Conservation (phyloP, 345 rosid species). For the Microcos paniculata region DNA sequence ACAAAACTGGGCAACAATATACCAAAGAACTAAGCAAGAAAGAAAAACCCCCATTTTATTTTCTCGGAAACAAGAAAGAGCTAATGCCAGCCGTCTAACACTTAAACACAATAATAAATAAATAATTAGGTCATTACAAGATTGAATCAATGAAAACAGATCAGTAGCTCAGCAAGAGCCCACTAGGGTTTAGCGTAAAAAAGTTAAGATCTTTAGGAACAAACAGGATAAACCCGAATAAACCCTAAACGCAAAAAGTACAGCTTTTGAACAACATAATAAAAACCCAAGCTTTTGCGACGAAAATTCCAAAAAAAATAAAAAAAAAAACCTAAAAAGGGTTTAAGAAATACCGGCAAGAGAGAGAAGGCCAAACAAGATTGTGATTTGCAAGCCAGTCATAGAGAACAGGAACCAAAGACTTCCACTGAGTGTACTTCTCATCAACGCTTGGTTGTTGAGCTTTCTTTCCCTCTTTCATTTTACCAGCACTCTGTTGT, state of each 20-base stretch:
- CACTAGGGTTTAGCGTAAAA: neutral
- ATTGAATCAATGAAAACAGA: neutral
- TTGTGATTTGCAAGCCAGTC: constrained; percentile 99
- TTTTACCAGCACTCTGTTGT: constrained; percentile 26
- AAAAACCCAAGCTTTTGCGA: neutral
- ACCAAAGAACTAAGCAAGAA: neutral
- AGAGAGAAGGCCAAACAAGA: constrained; percentile 99
- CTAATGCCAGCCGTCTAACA: neutral
- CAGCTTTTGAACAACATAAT: neutral
- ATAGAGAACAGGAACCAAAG: constrained; percentile 89
- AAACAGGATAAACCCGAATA: neutral
- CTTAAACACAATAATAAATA: neutral
- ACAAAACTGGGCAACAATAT: neutral
- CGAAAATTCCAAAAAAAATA: constrained; percentile 2
- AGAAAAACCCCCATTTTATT: neutral
- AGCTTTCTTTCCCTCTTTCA: constrained; percentile 42
- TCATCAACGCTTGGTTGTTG: constrained; percentile 71
- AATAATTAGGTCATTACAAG: neutral
- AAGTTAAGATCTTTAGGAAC: neutral
- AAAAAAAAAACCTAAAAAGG: constrained; percentile 14
- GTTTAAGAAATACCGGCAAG: constrained; percentile 68
- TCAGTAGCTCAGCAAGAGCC: neutral
- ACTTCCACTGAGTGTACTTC: constrained; percentile 94
- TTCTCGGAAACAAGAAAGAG: neutral
- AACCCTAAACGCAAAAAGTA: neutral